phyloP scores from a whole-genome alignment of 176 grass and related monocot species.

The Panicum miliaceum region DNA sequence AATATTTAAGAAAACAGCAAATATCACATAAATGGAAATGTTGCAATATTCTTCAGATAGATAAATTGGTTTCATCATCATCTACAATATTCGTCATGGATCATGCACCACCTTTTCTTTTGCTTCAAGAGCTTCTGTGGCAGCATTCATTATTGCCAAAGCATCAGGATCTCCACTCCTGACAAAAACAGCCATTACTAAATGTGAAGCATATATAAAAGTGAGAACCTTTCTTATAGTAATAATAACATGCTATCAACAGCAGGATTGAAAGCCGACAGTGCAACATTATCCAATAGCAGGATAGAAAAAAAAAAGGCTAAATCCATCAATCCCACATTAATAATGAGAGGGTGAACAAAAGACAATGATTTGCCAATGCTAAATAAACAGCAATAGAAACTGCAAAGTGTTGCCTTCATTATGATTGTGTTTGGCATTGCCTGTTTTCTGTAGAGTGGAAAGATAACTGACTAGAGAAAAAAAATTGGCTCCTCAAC shows the following conservation, averaged over 20 bases:
- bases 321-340: not conserved
- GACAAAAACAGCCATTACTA: constrained; percentile 30
- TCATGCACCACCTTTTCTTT: constrained; percentile 76
- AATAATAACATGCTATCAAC: constrained; percentile 30
- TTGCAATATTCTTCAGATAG: not conserved
- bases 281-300: constrained; percentile 5
- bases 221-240: constrained; percentile 1
- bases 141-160: constrained; percentile 66
- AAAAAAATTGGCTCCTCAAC: not conserved
- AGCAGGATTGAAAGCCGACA: constrained; percentile 15
- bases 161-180: constrained; percentile 67
- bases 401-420: not conserved
- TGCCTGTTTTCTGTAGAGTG: not conserved
- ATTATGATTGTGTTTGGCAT: constrained; percentile 18
- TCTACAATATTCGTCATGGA: constrained; percentile 29
- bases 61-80: constrained; percentile 32
- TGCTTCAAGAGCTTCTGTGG: constrained; percentile 70
- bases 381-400: not conserved
- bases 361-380: not conserved
- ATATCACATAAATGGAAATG: not conserved
- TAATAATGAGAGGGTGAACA: not conserved
- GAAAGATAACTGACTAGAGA: not conserved
- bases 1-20: constrained; percentile 8
- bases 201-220: not conserved
- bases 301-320: not conserved